Base-by-base conservation (phyloP, 768 basidiomycete genomes). In the Auricularia auricula-judae region DNA sequence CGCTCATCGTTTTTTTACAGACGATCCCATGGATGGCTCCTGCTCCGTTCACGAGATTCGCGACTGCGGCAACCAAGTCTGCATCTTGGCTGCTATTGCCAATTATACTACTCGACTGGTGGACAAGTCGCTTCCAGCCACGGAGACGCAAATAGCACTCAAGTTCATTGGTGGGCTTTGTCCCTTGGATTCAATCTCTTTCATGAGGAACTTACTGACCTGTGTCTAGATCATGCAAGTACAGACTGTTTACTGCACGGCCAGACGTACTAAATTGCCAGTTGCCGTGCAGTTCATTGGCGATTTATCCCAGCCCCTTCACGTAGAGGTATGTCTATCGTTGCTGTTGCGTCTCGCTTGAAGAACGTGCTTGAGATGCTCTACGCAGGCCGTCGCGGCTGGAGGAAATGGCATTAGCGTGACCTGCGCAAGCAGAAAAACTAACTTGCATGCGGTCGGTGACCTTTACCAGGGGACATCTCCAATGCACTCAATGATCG, bases 61-160 rank as follows among this genome's bases (percentile, higher is more conserved):
- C 18, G 82, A 84, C 67, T 83, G 81, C 67, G 74, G 70, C 1
- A 70, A 71, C 47, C 75, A 73, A 3, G 63, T 67, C 4, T 74
- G 75, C 63, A 71, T 75, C 42, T 61, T 84, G 64, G 78, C 76
- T 42, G 82, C 83, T 34, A 84, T 84, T 66, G 80, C 82, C 1
- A 84, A 84, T 71, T 84, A 84, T 68, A 85, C 83, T 3, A 75
- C 71, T 14, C 79, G 82, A 12, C 77, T 83, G 21, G 74, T 77
- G 11, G 72, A 81, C 62, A 76, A 78, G 3, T 70, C 73, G 4
- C 74, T 84, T 23, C 75, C 75, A 44, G 73, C 73, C 4, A 68
- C 72, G 1, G 81, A 84, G 67, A 70, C 73, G 4, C 80, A 81
- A 65, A 80, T 84, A 66, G 83, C 83, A 4, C 72, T 85, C 35